Evolutionary conservation across 2,329 filamentous ascomycete genomes (phyloP), one percentile per base, ranked within the genome.

Genomic region (Fusarium falciforme): DNA sequence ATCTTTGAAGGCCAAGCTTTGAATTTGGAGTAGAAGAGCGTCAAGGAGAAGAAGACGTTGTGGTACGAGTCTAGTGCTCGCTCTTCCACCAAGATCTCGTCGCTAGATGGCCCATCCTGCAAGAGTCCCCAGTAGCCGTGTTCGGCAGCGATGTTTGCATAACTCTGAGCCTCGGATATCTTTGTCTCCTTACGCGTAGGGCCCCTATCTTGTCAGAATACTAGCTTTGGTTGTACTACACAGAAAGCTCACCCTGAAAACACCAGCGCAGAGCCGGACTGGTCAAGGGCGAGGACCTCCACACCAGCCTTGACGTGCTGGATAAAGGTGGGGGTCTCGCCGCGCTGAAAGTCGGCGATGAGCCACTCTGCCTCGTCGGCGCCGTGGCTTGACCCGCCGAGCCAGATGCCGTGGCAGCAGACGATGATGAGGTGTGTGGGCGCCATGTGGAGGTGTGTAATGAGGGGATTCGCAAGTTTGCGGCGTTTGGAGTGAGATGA

Each of bases 321-420:
- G n/a, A 93, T 87, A 79, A 96, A 98, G 0, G 94, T 97, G 7
- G 89, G 88, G 4, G 93, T 93, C 82, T 97, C 94, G 66, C 92
- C 92, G 22, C 83, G 85, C 80, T 98, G 95, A 78, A 96, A 97
- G 35, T 88, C 85, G 61, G 94, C 92, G 17, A 97, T 91, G 33
- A 94, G 86, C 91, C 92, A 94, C 79, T 93, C 90, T 7, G 83
- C 71, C 78, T 93, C 90, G 68, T 88, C 83, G 22, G 79, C 71
- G 36, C 91, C 91, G 2, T 82, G 81, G 2, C 83, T 82, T 3
- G 86, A 84, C 0, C 91, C 90, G 29, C 91, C 91, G 16, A 86
- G 83, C 87, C 93, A 97, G 67, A 96, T 94, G 31, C 91, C 93
- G 83, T 97, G 94, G 80, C 94, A 95, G 85, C 94, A 96, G 60